These are phyloP conservation scores for Fusarium sp. DNA, from an alignment of 2,329 filamentous ascomycete species.

Conservation along the genomic window DNA sequence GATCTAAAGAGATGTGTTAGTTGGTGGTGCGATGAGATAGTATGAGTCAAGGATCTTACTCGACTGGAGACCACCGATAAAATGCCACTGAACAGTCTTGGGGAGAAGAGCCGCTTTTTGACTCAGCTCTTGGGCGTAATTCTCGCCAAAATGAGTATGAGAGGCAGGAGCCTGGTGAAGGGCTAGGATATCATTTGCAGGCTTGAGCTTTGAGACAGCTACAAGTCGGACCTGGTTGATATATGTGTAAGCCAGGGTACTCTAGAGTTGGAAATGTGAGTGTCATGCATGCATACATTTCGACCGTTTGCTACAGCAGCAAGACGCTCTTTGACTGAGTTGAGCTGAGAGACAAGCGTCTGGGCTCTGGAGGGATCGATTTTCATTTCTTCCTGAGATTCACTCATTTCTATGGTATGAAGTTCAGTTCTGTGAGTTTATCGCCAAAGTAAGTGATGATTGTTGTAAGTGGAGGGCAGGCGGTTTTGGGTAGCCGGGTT, in stretches of 20 bases:
- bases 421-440: not conserved
- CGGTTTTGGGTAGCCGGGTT: conserved; percentile 43
- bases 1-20: conserved; percentile 64
- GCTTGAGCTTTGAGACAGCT: conserved; percentile 96
- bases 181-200: conserved; percentile 87
- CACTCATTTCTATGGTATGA: conserved; percentile 54
- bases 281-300: conserved; percentile 57
- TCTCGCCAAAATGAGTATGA: conserved; percentile 91
- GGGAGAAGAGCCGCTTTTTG: conserved; percentile 88
- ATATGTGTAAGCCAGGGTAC: conserved; percentile 35
- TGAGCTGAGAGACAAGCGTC: conserved; percentile 71
- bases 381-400: conserved; percentile 64
- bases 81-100: conserved; percentile 86
- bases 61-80: conserved; percentile 93
- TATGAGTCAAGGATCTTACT: conserved; percentile 50
- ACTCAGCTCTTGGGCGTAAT: conserved; percentile 90
- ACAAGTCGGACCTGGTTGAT: conserved; percentile 78
- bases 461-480: conserved; percentile 44
- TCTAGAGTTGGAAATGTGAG: not conserved
- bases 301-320: conserved; percentile 63
- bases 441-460: conserved; percentile 6
- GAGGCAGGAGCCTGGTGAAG: conserved; percentile 72
- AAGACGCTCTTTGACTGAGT: conserved; percentile 69
- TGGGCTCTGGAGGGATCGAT: conserved; percentile 71
- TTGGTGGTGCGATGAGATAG: not conserved